Evolutionary conservation across 495 filamentous ascomycete species (phyloP).

Genomic region (Viridothelium virens): DNA sequence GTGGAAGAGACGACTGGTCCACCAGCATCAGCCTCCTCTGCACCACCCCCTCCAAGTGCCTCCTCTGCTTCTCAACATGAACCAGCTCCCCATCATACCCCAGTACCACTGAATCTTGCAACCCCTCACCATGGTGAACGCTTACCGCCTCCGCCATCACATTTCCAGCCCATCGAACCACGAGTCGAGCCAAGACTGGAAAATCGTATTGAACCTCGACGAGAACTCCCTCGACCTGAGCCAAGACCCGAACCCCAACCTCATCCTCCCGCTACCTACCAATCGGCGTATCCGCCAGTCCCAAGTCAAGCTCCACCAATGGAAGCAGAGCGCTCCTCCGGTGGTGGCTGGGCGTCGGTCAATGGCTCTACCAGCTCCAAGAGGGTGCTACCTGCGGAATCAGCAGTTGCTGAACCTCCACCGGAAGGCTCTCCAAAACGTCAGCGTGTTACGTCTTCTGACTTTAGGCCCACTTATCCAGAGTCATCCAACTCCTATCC

Average conservation of each 20-base stretch:
- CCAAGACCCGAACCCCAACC: slow-evolving; percentile 7
- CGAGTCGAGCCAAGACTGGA: neutral
- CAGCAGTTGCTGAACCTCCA: slow-evolving; percentile 13
- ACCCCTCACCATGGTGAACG: slow-evolving; percentile 13
- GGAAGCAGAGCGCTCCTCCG: slow-evolving; percentile 12
- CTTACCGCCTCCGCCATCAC: slow-evolving; percentile 20
- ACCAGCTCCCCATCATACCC: slow-evolving; percentile 6
- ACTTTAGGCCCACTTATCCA: slow-evolving; percentile 1
- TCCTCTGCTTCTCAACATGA: slow-evolving; percentile 9
- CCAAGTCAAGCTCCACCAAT: slow-evolving; percentile 11
- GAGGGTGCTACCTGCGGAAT: slow-evolving; percentile 14
- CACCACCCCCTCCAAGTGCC: slow-evolving; percentile 6
- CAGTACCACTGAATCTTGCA: slow-evolving; percentile 5
- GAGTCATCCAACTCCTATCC: neutral
- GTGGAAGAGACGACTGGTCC: slow-evolving; percentile 28
- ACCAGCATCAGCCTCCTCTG: slow-evolving; percentile 8
- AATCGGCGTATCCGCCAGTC: slow-evolving; percentile 14
- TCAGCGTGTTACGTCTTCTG: slow-evolving; percentile 23
- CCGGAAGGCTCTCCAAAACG: slow-evolving; percentile 33
- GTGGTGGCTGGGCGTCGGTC: slow-evolving; percentile 21
- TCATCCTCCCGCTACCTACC: slow-evolving; percentile 9
- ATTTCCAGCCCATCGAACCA: slow-evolving; percentile 18
- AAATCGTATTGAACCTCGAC: slow-evolving; percentile 4
- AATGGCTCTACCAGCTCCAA: slow-evolving; percentile 16
- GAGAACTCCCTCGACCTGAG: slow-evolving; percentile 15